Evolutionary conservation across 805 yeast species (phyloP).

Genomic region (Metschnikowia noctiluminum): DNA sequence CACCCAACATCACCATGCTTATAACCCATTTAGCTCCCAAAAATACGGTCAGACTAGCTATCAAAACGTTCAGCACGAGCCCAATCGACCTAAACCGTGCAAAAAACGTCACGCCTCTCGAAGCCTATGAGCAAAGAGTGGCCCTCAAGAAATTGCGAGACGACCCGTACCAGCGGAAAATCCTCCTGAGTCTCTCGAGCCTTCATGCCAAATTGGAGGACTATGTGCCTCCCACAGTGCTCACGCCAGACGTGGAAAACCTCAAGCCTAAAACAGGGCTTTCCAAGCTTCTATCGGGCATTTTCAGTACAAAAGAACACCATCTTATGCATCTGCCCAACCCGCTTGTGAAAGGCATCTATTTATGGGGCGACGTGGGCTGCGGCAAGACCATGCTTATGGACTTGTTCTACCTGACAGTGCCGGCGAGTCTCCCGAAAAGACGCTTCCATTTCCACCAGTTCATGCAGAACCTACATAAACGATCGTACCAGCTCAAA

Average conservation of each 20-base stretch:
- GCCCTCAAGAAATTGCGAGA: conserved; percentile 53
- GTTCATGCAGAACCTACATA: conserved; percentile 93
- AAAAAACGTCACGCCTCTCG: conserved; percentile 38
- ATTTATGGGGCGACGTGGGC: conserved; percentile 95
- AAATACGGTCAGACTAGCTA: background rate
- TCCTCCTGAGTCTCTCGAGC: conserved; percentile 57
- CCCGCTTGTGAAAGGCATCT: conserved; percentile 63
- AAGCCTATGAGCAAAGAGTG: conserved; percentile 49
- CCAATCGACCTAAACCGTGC: background rate
- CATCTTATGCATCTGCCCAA: background rate
- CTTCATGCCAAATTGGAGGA: conserved; percentile 52
- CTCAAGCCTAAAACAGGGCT: conserved; percentile 51
- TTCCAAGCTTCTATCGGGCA: conserved; percentile 27
- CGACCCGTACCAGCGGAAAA: conserved; percentile 78
- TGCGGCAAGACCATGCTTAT: conserved; percentile 98
- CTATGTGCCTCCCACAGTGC: conserved; percentile 63
- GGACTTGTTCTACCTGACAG: conserved; percentile 87
- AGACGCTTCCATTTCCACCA: conserved; percentile 91
- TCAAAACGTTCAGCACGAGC: background rate
- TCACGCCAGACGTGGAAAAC: conserved; percentile 48
- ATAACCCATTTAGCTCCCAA: no score
- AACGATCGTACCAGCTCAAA: conserved; percentile 75
- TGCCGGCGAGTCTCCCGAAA: conserved; percentile 75
- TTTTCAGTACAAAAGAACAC: conserved; percentile 3
- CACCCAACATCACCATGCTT: no score